These are phyloP conservation scores for Nitzschia inconspicua DNA, from an alignment of 108 stramenopile genomes.

Conservation along the genomic window DNA sequence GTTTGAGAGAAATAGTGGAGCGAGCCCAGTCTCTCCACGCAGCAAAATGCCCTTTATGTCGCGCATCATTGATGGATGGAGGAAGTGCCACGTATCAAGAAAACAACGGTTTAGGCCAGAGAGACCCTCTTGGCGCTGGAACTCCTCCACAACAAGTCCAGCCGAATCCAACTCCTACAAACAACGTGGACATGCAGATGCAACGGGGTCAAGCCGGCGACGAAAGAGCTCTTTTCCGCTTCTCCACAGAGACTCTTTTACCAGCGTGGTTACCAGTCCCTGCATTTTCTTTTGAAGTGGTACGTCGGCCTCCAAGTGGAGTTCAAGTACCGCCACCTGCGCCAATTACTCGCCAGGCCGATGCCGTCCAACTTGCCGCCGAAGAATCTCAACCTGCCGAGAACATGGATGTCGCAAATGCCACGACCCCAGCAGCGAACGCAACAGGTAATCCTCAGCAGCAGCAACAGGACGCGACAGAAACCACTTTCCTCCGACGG, in stretches of 20 bases:
- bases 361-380: too few species aligned
- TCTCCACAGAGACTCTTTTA: slow-evolving; percentile 76
- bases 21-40: slow-evolving; percentile 56
- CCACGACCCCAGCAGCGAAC: slow-evolving; percentile 12
- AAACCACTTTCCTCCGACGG: slow-evolving; percentile 53
- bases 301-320: slow-evolving; percentile 47
- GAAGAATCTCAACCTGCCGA: background rate
- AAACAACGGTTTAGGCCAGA: background rate
- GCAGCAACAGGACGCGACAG: slow-evolving; percentile 13
- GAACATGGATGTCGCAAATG: background rate
- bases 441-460: background rate
- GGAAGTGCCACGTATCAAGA: background rate
- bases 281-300: slow-evolving; percentile 78
- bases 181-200: slow-evolving; percentile 2
- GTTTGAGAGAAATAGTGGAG: slow-evolving; percentile 78
- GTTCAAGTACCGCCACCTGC: slow-evolving; percentile 15
- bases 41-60: slow-evolving; percentile 73
- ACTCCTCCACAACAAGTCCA: slow-evolving; percentile 3
- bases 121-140: background rate
- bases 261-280: slow-evolving; percentile 77
- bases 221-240: slow-evolving; percentile 67
- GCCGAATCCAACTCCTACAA: background rate
- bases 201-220: slow-evolving; percentile 14
- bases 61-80: slow-evolving; percentile 49
- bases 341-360: slow-evolving; percentile 9